Base-by-base conservation (phyloP, 108 stramenopile species). In the Discostella stelligeroides region DNA sequence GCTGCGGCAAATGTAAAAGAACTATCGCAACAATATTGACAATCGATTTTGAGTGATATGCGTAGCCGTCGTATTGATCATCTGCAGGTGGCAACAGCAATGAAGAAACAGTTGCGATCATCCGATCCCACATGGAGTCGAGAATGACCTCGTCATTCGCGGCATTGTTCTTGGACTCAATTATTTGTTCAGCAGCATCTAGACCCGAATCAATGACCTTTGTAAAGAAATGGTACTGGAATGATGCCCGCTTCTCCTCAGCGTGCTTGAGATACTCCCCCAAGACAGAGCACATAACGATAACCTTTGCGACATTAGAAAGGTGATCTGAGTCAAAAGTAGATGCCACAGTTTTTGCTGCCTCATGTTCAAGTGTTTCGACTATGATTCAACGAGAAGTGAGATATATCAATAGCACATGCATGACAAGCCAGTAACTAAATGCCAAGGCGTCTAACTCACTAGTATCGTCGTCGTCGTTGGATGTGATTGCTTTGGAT, bases 281-380 rank as follows among this genome's bases (percentile, higher is more conserved):
- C 37, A 88, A 66, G 41, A 88, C 58, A 18, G 82, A 79, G 50
- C 51, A 81, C 47, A 85, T 70, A 14, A 86, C 84, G 25, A 82
- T 57, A 28, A 80, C 73, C 53, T 64, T 73, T n/a, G 78, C 72
- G 17, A 81, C 83, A 14, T 82, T 48, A 27, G 75, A 66, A 13
- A 84, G 49, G n/a, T 39, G 27, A 66, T 73, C 73, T 24, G 80
- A 86, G 11, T 62, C 37, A 34, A 84, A 79, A 10, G 66, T 82
- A 39, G 70, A 75, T 17, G 79, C 47, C 49, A 89, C 71, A 8
- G 75, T 73, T 14, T 64, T 79, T 5, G 88, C 83, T n/a, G 86
- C 84, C 60, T 89, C 88, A 15, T 77, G 75, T 21, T 80, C 71
- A 23, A 89, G 73, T 11, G 83, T 70, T 72, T 86, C 84, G 25